These are phyloP conservation scores for Neobulgaria alba DNA, from an alignment of 2,329 filamentous ascomycete species.

Conservation along the genomic window DNA sequence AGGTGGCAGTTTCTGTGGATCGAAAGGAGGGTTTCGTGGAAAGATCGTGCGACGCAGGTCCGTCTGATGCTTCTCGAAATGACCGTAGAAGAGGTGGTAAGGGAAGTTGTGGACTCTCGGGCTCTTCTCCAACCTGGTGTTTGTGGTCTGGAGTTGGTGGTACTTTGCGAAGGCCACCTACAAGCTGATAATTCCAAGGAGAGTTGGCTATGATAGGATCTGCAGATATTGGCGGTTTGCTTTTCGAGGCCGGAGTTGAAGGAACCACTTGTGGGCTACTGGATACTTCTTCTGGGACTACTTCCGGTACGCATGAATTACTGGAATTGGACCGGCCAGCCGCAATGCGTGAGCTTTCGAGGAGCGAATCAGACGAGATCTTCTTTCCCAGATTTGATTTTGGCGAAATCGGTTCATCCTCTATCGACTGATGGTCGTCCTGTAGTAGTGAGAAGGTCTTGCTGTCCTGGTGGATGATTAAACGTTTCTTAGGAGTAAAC, in stretches of 20 bases:
- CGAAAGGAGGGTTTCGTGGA: slow-evolving; percentile 28
- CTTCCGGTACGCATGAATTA: slow-evolving; percentile 22
- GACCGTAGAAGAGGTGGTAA: slow-evolving; percentile 22
- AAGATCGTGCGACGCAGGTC: slow-evolving; percentile 23
- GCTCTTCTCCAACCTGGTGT: slow-evolving; percentile 15
- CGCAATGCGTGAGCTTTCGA: slow-evolving; percentile 17
- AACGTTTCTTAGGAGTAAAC: slow-evolving; percentile 22
- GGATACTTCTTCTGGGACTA: slow-evolving; percentile 10
- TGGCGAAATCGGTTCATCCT: slow-evolving; percentile 17
- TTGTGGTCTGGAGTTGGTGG: slow-evolving; percentile 29
- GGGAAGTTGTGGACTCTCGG: slow-evolving; percentile 9
- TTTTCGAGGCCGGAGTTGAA: slow-evolving; percentile 20
- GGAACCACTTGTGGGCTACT: slow-evolving; percentile 13
- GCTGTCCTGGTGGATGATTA: slow-evolving; percentile 25
- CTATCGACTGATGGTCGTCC: slow-evolving; percentile 14
- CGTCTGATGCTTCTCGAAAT: slow-evolving; percentile 15
- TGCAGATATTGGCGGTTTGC: slow-evolving; percentile 21
- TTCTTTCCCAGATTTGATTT: slow-evolving; percentile 14
- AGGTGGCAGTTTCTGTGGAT: slow-evolving; percentile 23
- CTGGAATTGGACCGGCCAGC: slow-evolving; percentile 18
- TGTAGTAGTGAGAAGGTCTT: slow-evolving; percentile 28
- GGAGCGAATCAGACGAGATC: slow-evolving; percentile 22
- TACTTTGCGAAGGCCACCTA: slow-evolving; percentile 30
- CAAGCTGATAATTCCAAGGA: slow-evolving; percentile 28
- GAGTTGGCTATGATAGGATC: slow-evolving; percentile 25